Percentiles rank a stretch among this genome's conserved stretches.
phyloP scores from a whole-genome alignment of 192 early-diverging fungal species.

The Coemansia sp. region DNA sequence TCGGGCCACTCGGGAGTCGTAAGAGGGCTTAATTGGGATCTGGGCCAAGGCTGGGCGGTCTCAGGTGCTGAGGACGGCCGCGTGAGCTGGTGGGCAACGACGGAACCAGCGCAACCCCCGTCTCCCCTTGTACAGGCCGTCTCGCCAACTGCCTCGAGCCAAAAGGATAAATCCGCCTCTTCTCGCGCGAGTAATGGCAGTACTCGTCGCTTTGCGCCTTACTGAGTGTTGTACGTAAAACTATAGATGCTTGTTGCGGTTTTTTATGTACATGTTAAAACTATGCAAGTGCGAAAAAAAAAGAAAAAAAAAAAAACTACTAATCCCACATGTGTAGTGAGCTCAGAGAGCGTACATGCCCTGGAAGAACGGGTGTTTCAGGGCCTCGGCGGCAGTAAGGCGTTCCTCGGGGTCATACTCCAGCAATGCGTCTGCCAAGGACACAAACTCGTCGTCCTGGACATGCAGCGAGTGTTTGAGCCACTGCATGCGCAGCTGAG shows the following conservation, averaged over 20 bases:
- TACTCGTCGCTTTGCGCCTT: conserved; percentile 34
- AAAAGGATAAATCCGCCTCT: conserved; percentile 3
- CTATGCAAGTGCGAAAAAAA: not conserved
- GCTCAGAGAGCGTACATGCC: conserved; percentile 37
- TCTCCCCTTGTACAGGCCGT: not conserved
- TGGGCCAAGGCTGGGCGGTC: conserved; percentile 58
- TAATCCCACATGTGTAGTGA: not conserved
- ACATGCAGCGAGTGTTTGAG: conserved; percentile 52
- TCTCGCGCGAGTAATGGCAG: not conserved
- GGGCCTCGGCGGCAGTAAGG: conserved; percentile 76
- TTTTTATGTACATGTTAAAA: conserved; percentile 1
- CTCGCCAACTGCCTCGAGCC: not conserved
- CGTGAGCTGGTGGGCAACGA: conserved; percentile 67
- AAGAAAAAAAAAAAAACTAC: not conserved
- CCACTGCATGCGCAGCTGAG: conserved; percentile 53
- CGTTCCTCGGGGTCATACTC: conserved; percentile 87
- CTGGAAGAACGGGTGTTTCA: conserved; percentile 50
- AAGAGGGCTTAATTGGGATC: conserved; percentile 75
- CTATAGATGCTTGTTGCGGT: not conserved
- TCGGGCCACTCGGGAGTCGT: conserved; percentile 88
- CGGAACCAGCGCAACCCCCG: not conserved
- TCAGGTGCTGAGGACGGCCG: conserved; percentile 82
- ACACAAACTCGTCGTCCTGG: conserved; percentile 54
- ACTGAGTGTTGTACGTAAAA: conserved; percentile 9
- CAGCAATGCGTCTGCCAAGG: conserved; percentile 67